These are phyloP conservation scores for Sedum album DNA, from an alignment of 164 flowering plant species.

Conservation along the genomic window DNA sequence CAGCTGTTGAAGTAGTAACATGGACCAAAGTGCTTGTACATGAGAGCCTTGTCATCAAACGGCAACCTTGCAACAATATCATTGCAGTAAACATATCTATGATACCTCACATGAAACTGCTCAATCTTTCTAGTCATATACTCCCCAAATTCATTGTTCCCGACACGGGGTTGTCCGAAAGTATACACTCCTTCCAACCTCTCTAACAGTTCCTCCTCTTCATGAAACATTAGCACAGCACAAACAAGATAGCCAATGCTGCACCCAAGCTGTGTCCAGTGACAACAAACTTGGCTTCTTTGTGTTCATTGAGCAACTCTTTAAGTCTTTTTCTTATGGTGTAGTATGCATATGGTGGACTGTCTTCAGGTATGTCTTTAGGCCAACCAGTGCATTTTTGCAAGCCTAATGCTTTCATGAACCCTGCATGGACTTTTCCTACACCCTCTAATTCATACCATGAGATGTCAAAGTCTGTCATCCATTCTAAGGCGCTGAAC, in stretches of 20 bases:
- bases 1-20: constrained; percentile 56
- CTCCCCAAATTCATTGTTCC: constrained; percentile 46
- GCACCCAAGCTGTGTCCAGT: constrained; percentile 93
- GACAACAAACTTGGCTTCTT: constrained; percentile 39
- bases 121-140: constrained; percentile 40
- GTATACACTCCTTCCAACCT: constrained; percentile 70
- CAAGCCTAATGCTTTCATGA: constrained; percentile 64
- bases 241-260: constrained; percentile 64
- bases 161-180: constrained; percentile 85
- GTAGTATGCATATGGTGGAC: constrained; percentile 45
- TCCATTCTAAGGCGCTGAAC: constrained; percentile 49
- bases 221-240: constrained; percentile 39
- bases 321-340: constrained; percentile 40
- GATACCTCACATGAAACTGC: constrained; percentile 34
- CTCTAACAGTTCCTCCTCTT: constrained; percentile 44
- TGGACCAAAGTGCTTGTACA: constrained; percentile 65
- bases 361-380: constrained; percentile 21
- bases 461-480: constrained; percentile 50
- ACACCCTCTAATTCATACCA: constrained; percentile 38
- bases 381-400: constrained; percentile 50
- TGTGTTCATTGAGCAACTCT: constrained; percentile 23
- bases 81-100: constrained; percentile 59
- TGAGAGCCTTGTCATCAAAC: constrained; percentile 38
- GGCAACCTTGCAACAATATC: constrained; percentile 83
- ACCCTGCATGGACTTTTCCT: constrained; percentile 52